Evolutionary conservation across 2,329 filamentous ascomycete species (phyloP).

Genomic region (Cercospora zeina): DNA sequence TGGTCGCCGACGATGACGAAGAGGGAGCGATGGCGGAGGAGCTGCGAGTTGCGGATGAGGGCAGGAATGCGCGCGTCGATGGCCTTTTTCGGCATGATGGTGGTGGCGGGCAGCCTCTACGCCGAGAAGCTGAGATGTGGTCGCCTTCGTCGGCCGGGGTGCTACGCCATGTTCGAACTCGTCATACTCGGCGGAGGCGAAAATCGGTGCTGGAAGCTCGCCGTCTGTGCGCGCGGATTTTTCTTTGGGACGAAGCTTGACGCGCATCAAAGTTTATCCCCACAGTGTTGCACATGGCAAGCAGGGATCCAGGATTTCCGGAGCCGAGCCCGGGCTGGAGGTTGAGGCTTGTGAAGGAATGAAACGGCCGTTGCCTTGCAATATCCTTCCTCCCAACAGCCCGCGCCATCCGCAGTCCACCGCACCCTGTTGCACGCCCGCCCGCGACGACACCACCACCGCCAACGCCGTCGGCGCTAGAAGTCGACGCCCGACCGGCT

Average conservation of each 20-base stretch:
- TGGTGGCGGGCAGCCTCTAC: background rate
- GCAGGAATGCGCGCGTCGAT: slow-evolving; percentile 83
- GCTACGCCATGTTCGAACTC: background rate
- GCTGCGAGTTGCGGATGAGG: slow-evolving; percentile 85
- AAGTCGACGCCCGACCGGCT: background rate
- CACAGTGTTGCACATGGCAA: slow-evolving; percentile 2
- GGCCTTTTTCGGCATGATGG: slow-evolving; percentile 59
- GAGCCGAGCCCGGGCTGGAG: slow-evolving; percentile 1
- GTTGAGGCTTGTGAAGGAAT: background rate
- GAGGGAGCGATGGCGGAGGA: slow-evolving; percentile 97
- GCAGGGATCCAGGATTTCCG: background rate
- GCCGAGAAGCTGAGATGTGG: background rate
- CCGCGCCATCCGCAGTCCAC: background rate
- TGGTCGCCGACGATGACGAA: slow-evolving; percentile 94
- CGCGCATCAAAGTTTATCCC: slow-evolving; percentile 2
- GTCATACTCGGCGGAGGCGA: background rate
- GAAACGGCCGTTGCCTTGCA: background rate
- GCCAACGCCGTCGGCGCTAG: background rate
- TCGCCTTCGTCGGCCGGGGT: slow-evolving; percentile 7
- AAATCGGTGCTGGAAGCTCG: background rate
- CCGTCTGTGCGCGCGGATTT: slow-evolving; percentile 1
- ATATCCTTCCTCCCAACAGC: background rate
- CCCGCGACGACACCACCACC: background rate
- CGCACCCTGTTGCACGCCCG: background rate
- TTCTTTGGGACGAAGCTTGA: slow-evolving; percentile 5